Conservation (phyloP, 306 rosid species). For the Fagus sylvatica region DNA sequence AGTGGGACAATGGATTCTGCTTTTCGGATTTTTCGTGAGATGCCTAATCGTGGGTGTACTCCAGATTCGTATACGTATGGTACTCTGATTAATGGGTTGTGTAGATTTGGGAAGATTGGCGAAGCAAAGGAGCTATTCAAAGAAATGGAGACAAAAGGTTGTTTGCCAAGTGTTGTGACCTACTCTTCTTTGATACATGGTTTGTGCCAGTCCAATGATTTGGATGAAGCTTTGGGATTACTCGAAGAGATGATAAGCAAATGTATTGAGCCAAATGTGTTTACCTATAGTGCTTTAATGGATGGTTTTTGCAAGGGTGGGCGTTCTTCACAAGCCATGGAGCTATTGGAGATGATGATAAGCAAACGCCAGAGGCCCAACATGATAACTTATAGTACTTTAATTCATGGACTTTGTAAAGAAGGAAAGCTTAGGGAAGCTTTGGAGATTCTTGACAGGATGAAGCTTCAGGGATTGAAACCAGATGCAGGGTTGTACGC, state of each 20-base stretch:
- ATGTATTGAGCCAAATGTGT: conserved; percentile 75
- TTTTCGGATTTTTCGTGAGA: conserved; percentile 61
- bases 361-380: conserved; percentile 59
- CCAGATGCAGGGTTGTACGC: conserved; percentile 84
- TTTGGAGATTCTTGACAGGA: conserved; percentile 79
- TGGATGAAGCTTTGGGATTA: conserved; percentile 64
- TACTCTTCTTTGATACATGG: conserved; percentile 82
- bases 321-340: conserved; percentile 64
- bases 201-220: conserved; percentile 56
- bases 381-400: conserved; percentile 68
- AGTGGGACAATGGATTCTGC: conserved; percentile 68
- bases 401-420: conserved; percentile 73
- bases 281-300: conserved; percentile 74
- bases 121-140: conserved; percentile 68
- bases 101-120: conserved; percentile 58
- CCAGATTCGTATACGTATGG: conserved; percentile 94
- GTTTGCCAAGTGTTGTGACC: conserved; percentile 70
- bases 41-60: conserved; percentile 68
- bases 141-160: conserved; percentile 70
- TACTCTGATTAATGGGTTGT: conserved; percentile 79
- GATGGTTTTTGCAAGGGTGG: conserved; percentile 83
- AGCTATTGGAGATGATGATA: conserved; percentile 60
- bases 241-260: conserved; percentile 68
- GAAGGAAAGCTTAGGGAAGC: conserved; percentile 76
- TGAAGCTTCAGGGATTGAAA: conserved; percentile 87